Conservation (phyloP, 306 rosid genomes). For the Acacia confusa region DNA sequence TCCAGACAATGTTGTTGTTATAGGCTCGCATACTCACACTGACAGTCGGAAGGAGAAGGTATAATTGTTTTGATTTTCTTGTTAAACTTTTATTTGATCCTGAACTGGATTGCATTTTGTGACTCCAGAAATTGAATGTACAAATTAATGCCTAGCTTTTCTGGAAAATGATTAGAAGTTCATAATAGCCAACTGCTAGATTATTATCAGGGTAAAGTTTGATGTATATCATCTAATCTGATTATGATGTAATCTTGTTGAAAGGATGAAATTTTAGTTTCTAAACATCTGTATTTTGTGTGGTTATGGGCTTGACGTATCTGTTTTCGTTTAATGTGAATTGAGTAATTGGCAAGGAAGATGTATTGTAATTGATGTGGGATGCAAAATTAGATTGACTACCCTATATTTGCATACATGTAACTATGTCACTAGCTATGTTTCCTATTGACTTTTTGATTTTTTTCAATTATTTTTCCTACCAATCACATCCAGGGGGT, state of each 20-base stretch:
- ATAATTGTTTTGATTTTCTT: slow-evolving; percentile 18
- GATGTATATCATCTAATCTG: slow-evolving; percentile 7
- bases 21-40: slow-evolving; percentile 84
- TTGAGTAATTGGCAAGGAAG: slow-evolving; percentile 17
- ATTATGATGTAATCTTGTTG: slow-evolving; percentile 20
- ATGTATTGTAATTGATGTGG: slow-evolving; percentile 10
- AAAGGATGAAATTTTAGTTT: slow-evolving; percentile 17
- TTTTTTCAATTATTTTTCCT: slow-evolving; percentile 31
- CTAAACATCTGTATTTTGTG: neutral
- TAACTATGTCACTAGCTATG: slow-evolving; percentile 11
- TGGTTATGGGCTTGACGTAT: slow-evolving; percentile 6
- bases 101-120: slow-evolving; percentile 2
- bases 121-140: neutral
- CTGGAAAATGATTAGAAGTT: slow-evolving; percentile 8
- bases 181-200: slow-evolving; percentile 13
- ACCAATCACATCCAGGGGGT: slow-evolving; percentile 99
- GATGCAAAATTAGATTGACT: slow-evolving; percentile 16
- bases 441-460: neutral
- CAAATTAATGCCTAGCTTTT: neutral
- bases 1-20: slow-evolving; percentile 90
- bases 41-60: slow-evolving; percentile 99
- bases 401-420: slow-evolving; percentile 1
- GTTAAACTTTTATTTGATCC: slow-evolving; percentile 12
- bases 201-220: slow-evolving; percentile 8
- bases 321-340: slow-evolving; percentile 22